phyloP scores from a whole-genome alignment of 208 protist genomes.

The Herpetomonas tarakana region DNA sequence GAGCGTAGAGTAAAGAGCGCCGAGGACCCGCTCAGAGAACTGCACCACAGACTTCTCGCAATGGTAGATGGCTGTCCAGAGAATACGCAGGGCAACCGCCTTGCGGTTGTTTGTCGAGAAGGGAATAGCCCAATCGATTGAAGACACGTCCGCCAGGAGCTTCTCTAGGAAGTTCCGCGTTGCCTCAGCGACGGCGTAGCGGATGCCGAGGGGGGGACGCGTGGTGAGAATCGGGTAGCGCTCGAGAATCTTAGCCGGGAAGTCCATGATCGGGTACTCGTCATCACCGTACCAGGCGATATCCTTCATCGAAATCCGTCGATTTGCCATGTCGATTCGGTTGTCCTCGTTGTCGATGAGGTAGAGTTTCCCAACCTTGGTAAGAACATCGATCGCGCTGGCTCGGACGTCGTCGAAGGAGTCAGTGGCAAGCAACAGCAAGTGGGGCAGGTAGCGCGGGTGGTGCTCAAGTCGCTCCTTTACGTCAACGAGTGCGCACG shows the following conservation, averaged over 20 bases:
- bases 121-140: conserved; percentile 88
- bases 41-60: conserved; percentile 81
- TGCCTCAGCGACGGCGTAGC: conserved; percentile 78
- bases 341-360: conserved; percentile 90
- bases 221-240: conserved; percentile 38
- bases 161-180: conserved; percentile 56
- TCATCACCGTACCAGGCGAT: conserved; percentile 93
- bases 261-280: conserved; percentile 75
- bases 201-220: conserved; percentile 67
- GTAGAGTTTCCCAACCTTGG: conserved; percentile 71
- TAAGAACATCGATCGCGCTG: conserved; percentile 42
- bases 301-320: conserved; percentile 87
- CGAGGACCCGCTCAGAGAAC: conserved; percentile 79
- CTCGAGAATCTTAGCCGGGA: conserved; percentile 6
- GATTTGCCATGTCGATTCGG: conserved; percentile 69
- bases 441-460: conserved; percentile 69
- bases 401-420: conserved; percentile 46
- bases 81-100: conserved; percentile 72
- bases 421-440: conserved; percentile 78
- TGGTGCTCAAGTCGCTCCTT: conserved; percentile 81
- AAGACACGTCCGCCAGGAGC: conserved; percentile 64
- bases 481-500: conserved; percentile 67
- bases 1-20: conserved; percentile 79
- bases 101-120: conserved; percentile 82
- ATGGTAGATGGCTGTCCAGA: conserved; percentile 78